phyloP scores from a whole-genome alignment of 495 filamentous ascomycete species.

The Penicillium diatomitis region DNA sequence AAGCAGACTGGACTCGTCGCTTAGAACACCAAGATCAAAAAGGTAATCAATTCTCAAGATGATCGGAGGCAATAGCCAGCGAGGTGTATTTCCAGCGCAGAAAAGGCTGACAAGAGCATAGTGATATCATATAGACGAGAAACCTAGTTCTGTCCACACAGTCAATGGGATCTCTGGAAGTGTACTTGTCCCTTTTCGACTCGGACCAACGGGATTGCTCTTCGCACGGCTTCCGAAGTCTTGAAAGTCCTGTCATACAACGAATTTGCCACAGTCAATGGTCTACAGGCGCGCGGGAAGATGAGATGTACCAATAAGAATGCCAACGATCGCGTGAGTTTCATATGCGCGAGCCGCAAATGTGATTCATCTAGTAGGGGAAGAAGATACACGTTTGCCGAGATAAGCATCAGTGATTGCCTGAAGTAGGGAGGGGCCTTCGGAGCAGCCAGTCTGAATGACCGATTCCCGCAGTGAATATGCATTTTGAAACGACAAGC shows the following conservation, averaged over 20 bases:
- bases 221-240: too few species aligned
- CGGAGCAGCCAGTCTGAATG: too few species aligned
- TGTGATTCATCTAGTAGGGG: constrained; percentile 20
- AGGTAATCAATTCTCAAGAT: not conserved
- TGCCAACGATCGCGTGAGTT: not conserved
- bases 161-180: too few species aligned
- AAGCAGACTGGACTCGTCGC: too few species aligned
- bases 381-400: not conserved
- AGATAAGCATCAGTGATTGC: not conserved
- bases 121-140: not conserved
- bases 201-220: too few species aligned
- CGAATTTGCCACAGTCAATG: constrained; percentile 3
- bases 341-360: constrained; percentile 1
- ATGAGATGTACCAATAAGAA: constrained; percentile 6
- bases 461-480: too few species aligned
- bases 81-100: not conserved
- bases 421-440: too few species aligned
- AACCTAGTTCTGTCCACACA: too few species aligned
- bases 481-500: too few species aligned
- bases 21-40: not conserved
- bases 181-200: too few species aligned
- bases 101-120: not conserved
- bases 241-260: too few species aligned
- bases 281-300: not conserved
- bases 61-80: too few species aligned